Evolutionary conservation across 164 flowering plant species (phyloP), one percentile per base, ranked within the genome.

Genomic region (Vitis cinerea): DNA sequence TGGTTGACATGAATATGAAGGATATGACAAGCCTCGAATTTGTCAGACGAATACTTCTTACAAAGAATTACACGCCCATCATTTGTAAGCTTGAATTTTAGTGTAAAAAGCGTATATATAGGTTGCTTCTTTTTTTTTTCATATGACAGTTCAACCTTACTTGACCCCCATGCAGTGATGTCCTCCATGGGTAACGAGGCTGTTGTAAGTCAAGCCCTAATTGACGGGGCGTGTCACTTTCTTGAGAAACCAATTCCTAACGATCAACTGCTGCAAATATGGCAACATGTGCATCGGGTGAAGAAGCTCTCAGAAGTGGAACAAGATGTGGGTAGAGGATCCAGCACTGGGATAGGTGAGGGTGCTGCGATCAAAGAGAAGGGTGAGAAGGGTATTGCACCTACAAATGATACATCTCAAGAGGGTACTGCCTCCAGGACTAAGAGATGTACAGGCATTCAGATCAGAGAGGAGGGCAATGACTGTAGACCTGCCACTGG

Each of bases 251-350:
- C 80, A 1, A 61, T 80, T 7, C 27, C 59, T n/a, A 4, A 3
- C 8, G 62, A 59, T 7, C 65, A 74, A 48, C 58, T 73, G 54
- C 66, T 61, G 29, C 12, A 56, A 15, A 11, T 80, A 8, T 80
- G 80, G 83, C 83, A 77, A 64, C 69, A 74, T 52, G 78, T 59
- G 27, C 68, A 29, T 30, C 59, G 65, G 59, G 65, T 37, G 70
- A 51, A 15, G 3, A 57, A 4, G 8, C 29, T 17, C 1, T 23
- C 72, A 27, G 2, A 11, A 37, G 44, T 3, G 44, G 44, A 37
- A 11, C 10, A 29, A 13, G 6, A 23, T 14, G 11, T 12, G 23
- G 11, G 6, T 3, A 49, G 10, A 17, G 12, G 7, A 64, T 9
- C 27, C 19, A 30, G 15, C 17, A 27, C 57, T 12, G 2, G n/a